Evolutionary conservation across 345 rosid genomes (phyloP), one percentile per base, ranked within the genome.

Genomic region (Hirschfeldia incana): DNA sequence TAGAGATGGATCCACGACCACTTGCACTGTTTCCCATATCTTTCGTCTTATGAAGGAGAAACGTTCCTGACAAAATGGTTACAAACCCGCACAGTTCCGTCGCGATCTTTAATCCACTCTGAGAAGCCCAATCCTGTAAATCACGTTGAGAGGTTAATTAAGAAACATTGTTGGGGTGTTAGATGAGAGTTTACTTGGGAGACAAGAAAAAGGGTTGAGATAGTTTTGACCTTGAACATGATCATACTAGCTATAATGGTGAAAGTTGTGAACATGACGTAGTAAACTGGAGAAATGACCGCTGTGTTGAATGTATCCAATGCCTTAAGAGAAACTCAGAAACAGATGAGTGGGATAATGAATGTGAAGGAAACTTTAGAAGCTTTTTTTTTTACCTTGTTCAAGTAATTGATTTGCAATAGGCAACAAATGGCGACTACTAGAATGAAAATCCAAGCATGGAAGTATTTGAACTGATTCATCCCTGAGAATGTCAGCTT

Each of bases 231-330:
- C 98, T 94, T 94, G 83, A 94, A 94, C 98, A 92, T 94, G 81
- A 92, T 91, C 87, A 90, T 87, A 81, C 98, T 94, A 76, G 98
- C 98, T 73, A 92, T 51, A 57, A 92, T 94, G 63, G 98, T 94
- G 76, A 94, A 79, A 6, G 90, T 81, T 33, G 98, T 92, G 78
- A 94, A 94, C 92, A 89, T 89, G 65, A 94, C 98, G 60, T 91
- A 92, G 86, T 92, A 94, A 21, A 91, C 90, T 30, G 98, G 98
- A 74, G 98, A 94, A 27, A 94, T 80, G 65, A 94, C 95, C 12
- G 98, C 92, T 1, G 98, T 91, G 51, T 94, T 94, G 83, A 88
- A 92, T 71, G 92, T 91, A 84, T 94, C 98, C 65, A 94, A 82
- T 69, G 99, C 99, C 95, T 94, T 88, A 59, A 34, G 39, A 64